Base-by-base conservation (phyloP, 2,329 filamentous ascomycete species). In the Balansia obtecta region DNA sequence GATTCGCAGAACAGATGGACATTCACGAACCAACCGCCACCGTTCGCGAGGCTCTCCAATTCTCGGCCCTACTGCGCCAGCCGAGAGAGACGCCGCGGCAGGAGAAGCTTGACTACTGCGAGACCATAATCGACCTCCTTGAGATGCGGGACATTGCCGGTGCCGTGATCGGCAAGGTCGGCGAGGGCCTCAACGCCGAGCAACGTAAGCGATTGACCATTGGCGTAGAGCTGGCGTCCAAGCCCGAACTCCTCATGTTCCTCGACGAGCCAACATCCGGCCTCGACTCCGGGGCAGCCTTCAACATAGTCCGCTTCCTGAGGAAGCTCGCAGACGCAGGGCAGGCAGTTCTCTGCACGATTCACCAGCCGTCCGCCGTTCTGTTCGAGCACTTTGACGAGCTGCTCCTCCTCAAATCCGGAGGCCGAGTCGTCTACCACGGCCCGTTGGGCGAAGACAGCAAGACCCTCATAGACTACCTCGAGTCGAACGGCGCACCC, bases 81-180 rank as follows among this genome's bases (percentile, higher is more conserved):
- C 74, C 76, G 0, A 70, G 71, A 16, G 73, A 81, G 30, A 74
- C 80, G 0, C 63, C 81, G 0, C 60, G 70, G 1, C 57, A 76
- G 43, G 82, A 86, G 52, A 87, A 86, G 61, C 76, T 83, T 45
- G 78, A 73, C 0, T 86, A 86, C 53, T 82, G 79, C 50, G 82
- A 86, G 59, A 80, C 74, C 8, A 78, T 87, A 45, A 80, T 85
- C n/a, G 75, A 81, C 45, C 67, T 87, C 0, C 67, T 87, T 0
- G 83, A 87, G 58, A 82, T 87, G 75, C 69, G 75, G n/a, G 70
- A 76, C 4, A 79, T 86, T 41, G 81, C 82, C 1, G 79, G 80
- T 5, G 82, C 83, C 1, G 76, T 75, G 0, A 80, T 86, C 6
- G 83, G 83, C 20, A 67, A 66, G 0, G 65, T 74, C 0, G 79